Evolutionary conservation across 495 filamentous ascomycete genomes (phyloP).

Genomic region (Penicillium nucicola): DNA sequence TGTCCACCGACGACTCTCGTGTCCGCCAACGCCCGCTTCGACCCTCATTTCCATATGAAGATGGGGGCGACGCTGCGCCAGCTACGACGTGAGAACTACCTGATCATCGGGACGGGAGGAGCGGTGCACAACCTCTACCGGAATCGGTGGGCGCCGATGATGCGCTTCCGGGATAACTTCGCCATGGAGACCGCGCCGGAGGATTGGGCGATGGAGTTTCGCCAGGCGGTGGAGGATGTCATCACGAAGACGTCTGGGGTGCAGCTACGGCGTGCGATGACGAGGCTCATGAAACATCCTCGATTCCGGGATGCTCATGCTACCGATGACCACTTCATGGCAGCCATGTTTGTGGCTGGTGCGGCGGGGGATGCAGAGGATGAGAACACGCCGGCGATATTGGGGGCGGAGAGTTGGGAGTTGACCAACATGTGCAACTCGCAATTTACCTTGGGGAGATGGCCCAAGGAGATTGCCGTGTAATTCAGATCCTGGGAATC

Average conservation of each 20-base stretch:
- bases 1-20: conserved; percentile 59
- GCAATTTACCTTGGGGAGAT: conserved; percentile 50
- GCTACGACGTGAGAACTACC: conserved; percentile 46
- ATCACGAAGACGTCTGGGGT: conserved; percentile 48
- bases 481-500: neutral
- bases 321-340: conserved; percentile 64
- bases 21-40: conserved; percentile 55
- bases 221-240: conserved; percentile 56
- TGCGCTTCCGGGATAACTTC: conserved; percentile 58
- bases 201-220: conserved; percentile 54
- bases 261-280: conserved; percentile 45
- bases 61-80: conserved; percentile 51
- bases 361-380: conserved; percentile 49
- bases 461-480: conserved; percentile 21
- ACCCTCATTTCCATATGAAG: conserved; percentile 58
- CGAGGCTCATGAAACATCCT: conserved; percentile 60
- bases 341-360: conserved; percentile 55
- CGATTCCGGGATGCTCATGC: conserved; percentile 58
- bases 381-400: conserved; percentile 28
- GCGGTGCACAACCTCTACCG: conserved; percentile 64
- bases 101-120: conserved; percentile 60
- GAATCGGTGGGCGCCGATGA: conserved; percentile 59
- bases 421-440: conserved; percentile 63
- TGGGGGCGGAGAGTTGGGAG: conserved; percentile 62
- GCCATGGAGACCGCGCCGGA: conserved; percentile 54